Percentiles rank a stretch among this genome's conserved stretches.
Conservation (phyloP, 805 yeast genomes). For the Candida awuae region DNA sequence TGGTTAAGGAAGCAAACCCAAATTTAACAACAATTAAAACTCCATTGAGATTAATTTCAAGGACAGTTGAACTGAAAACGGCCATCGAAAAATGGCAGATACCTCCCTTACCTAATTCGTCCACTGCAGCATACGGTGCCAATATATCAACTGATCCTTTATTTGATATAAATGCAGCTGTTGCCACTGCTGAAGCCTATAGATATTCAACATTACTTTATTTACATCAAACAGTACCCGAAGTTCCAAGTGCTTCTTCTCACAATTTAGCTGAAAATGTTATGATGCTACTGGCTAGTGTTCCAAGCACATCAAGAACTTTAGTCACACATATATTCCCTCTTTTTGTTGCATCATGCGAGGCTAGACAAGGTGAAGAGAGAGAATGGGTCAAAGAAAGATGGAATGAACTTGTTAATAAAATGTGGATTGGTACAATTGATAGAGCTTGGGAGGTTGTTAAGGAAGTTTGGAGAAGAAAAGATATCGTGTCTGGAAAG, state of each 20-base stretch:
- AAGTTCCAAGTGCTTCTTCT: conserved; percentile 47
- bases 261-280: conserved; percentile 53
- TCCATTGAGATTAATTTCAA: conserved; percentile 40
- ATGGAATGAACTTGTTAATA: conserved; percentile 46
- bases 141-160: conserved; percentile 32
- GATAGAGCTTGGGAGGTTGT: conserved; percentile 62
- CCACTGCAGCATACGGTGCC: conserved; percentile 11
- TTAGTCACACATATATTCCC: conserved; percentile 59
- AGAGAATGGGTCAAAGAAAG: conserved; percentile 52
- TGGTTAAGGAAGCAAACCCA: conserved; percentile 16
- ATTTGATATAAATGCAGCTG: conserved; percentile 51
- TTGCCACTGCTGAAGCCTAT: conserved; percentile 67
- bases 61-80: conserved; percentile 46
- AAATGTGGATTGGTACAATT: conserved; percentile 59
- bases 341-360: conserved; percentile 56
- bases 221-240: conserved; percentile 66
- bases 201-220: conserved; percentile 50
- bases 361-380: conserved; percentile 50
- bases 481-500: conserved; percentile 35
- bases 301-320: conserved; percentile 51
- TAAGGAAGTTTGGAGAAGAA: conserved; percentile 63
- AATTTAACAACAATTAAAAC: conserved; percentile 22
- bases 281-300: conserved; percentile 50
- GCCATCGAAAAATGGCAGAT: conserved; percentile 55
- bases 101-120: conserved; percentile 28